Conservation (phyloP, 2,329 filamentous ascomycete species). For the Didymellaceae sp. region DNA sequence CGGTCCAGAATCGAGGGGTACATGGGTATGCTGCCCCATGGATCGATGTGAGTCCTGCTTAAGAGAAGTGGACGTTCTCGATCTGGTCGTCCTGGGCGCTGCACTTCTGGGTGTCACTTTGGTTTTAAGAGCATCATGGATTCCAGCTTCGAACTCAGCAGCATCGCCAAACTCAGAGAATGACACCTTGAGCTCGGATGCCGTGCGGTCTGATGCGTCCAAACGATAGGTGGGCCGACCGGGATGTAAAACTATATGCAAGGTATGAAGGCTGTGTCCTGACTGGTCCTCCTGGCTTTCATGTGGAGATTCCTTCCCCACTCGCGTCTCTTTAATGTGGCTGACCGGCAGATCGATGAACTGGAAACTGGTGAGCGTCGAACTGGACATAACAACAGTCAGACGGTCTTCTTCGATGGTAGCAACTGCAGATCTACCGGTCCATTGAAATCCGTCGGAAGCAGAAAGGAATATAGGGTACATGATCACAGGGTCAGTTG, state of each 20-base stretch:
- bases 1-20: too few relatives aligned
- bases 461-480: slow-evolving; percentile 32
- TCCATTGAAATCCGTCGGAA: slow-evolving; percentile 34
- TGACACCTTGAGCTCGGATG: slow-evolving; percentile 29
- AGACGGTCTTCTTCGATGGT: slow-evolving; percentile 28
- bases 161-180: slow-evolving; percentile 29
- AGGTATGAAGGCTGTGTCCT: slow-evolving; percentile 12
- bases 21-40: background rate
- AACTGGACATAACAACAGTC: slow-evolving; percentile 31
- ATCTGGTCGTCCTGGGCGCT: background rate
- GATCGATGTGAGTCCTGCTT: background rate
- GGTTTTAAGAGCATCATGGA: slow-evolving; percentile 3
- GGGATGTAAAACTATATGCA: background rate
- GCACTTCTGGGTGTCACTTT: background rate
- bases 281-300: slow-evolving; percentile 15
- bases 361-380: slow-evolving; percentile 17
- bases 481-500: slow-evolving; percentile 23
- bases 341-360: slow-evolving; percentile 41
- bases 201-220: slow-evolving; percentile 26
- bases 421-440: slow-evolving; percentile 19
- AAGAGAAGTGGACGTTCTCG: background rate
- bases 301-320: slow-evolving; percentile 12
- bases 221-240: slow-evolving; percentile 30
- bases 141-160: slow-evolving; percentile 22
- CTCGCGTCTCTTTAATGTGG: slow-evolving; percentile 22